A percentile compares a stretch with the other conserved stretches of the same genome.
phyloP scores from a whole-genome alignment of 495 filamentous ascomycete species.

The Parathielavia hyrcaniae region DNA sequence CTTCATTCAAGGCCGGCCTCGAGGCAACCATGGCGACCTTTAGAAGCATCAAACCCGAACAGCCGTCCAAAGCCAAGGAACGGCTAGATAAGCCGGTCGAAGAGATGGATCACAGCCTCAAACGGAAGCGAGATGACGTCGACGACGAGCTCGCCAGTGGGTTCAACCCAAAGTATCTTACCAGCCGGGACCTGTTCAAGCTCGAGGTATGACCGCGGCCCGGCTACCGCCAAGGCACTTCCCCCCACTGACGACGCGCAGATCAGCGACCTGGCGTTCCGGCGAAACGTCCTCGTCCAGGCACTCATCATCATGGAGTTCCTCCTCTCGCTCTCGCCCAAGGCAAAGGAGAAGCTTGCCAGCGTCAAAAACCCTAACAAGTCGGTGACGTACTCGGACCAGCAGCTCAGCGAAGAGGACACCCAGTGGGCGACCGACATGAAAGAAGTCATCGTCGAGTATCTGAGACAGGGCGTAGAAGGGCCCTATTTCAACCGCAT shows the following conservation, averaged over 20 bases:
- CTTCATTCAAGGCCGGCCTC: conserved; percentile 69
- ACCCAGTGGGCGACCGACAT: conserved; percentile 73
- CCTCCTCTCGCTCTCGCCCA: conserved; percentile 77
- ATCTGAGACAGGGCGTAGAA: conserved; percentile 65
- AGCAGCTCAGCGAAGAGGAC: conserved; percentile 73
- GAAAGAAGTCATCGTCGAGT: conserved; percentile 65
- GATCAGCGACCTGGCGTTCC: conserved; percentile 89
- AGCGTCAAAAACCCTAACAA: conserved; percentile 64
- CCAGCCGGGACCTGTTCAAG: conserved; percentile 88
- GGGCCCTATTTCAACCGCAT: conserved; percentile 92
- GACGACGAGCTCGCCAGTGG: conserved; percentile 59
- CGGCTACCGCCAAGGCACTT: not conserved
- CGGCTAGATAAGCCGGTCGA: conserved; percentile 48
- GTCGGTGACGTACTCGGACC: conserved; percentile 73
- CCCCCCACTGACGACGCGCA: conserved; percentile 33
- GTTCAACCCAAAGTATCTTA: conserved; percentile 96
- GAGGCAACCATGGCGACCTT: conserved; percentile 75
- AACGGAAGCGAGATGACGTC: conserved; percentile 63
- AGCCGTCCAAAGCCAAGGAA: conserved; percentile 32
- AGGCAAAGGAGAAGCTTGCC: conserved; percentile 68
- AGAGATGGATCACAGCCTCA: conserved; percentile 56
- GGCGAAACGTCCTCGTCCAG: conserved; percentile 89
- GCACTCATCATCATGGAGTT: conserved; percentile 91
- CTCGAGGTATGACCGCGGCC: conserved; percentile 59
- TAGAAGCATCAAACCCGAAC: conserved; percentile 67